A percentile compares a stretch with the other conserved stretches of the same genome.
phyloP scores from a whole-genome alignment of 140 eudicot genomes.

The Erigeron philadelphicus region DNA sequence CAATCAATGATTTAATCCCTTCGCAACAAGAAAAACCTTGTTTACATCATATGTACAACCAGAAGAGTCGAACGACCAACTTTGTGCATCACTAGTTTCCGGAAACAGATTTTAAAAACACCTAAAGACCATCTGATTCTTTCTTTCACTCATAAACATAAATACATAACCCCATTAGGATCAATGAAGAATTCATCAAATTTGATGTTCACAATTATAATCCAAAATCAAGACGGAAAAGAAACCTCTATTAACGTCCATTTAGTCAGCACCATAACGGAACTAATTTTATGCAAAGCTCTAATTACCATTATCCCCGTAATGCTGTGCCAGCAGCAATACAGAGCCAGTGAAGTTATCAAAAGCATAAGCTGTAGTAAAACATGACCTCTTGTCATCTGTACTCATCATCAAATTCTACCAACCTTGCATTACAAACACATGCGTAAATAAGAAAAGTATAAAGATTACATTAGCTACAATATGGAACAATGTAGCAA shows the following conservation, averaged over 20 bases:
- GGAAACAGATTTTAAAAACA: no score
- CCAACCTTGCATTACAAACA: conserved; percentile 20
- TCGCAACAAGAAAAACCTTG: no score
- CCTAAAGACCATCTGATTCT: no score
- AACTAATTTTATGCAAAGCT: conserved; percentile 14
- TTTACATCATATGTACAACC: no score
- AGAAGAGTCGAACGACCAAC: no score
- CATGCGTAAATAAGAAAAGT: not conserved
- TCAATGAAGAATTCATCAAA: not conserved
- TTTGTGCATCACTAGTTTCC: no score
- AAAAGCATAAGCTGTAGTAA: not conserved
- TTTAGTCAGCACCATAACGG: conserved; percentile 7
- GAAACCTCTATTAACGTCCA: conserved; percentile 6
- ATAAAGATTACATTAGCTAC: not conserved
- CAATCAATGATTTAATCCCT: no score
- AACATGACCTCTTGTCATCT: not conserved
- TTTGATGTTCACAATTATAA: conserved; percentile 7
- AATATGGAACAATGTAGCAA: not conserved
- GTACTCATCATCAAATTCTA: conserved; percentile 19
- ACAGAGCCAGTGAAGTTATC: conserved; percentile 2
- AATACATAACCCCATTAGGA: not conserved
- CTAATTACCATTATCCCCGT: conserved; percentile 14
- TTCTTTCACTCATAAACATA: no score
- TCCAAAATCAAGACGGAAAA: conserved; percentile 5
- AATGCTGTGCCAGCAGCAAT: not conserved